Conservation (phyloP, 2,329 filamentous ascomycete species). For the Hortaea werneckii region DNA sequence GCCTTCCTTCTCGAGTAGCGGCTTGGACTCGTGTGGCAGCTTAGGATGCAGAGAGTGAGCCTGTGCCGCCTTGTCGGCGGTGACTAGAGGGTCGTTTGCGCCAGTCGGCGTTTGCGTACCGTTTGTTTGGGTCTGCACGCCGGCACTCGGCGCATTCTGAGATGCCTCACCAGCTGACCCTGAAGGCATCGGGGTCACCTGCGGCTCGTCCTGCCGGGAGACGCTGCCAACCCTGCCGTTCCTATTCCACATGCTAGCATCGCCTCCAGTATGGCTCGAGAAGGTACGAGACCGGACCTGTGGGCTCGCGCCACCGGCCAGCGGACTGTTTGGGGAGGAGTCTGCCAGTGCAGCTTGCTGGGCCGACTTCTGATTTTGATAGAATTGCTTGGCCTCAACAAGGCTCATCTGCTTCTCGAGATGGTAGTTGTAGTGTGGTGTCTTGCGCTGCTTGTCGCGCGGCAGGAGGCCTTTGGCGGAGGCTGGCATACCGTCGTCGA, state of each 20-base stretch:
- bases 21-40: constrained; percentile 47
- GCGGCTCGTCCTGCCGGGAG: constrained; percentile 10
- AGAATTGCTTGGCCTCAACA: constrained; percentile 90
- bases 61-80: constrained; percentile 39
- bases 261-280: constrained; percentile 30
- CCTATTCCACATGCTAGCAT: constrained; percentile 26
- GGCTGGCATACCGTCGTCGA: constrained; percentile 4
- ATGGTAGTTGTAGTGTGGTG: constrained; percentile 85
- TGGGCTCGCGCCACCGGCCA: constrained; percentile 23
- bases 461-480: constrained; percentile 30
- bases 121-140: constrained; percentile 12
- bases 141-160: constrained; percentile 20
- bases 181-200: constrained; percentile 24
- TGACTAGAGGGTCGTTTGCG: constrained; percentile 4
- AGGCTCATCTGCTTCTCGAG: constrained; percentile 92
- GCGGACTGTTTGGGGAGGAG: constrained; percentile 17
- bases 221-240: constrained; percentile 33
- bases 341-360: constrained; percentile 41
- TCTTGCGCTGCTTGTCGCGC: constrained; percentile 51
- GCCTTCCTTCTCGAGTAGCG: constrained; percentile 44
- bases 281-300: constrained; percentile 35
- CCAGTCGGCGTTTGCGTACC: neutral
- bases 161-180: constrained; percentile 19
- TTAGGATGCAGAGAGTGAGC: constrained; percentile 41
- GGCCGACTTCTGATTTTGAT: constrained; percentile 56